Evolutionary conservation across 345 rosid species (phyloP).

Genomic region (Brassica napus): Da-Ae NC_063440.1:23658501-23659000

Average conservation of each 20-base stretch:
- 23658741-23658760: not conserved
- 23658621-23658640: not conserved
- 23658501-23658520: not conserved
- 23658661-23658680: slow-evolving; percentile 1
- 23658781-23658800: not conserved
- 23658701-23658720: not conserved
- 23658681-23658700: not conserved
- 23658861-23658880: not conserved
- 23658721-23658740: not conserved
- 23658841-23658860: not conserved
- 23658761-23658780: not conserved
- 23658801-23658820: not conserved
- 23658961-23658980: slow-evolving; percentile 31
- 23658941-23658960: slow-evolving; percentile 32
- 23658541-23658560: not conserved
- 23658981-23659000: slow-evolving; percentile 41
- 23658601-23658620: not conserved
- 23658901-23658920: slow-evolving; percentile 32
- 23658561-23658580: not conserved
- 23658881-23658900: not conserved
- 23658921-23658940: slow-evolving; percentile 36
- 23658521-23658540: not conserved
- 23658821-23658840: not conserved
- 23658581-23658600: not conserved
- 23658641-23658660: not conserved